Base-by-base conservation (phyloP, 1,139 yeast genomes). In the Pichia sp. region DNA sequence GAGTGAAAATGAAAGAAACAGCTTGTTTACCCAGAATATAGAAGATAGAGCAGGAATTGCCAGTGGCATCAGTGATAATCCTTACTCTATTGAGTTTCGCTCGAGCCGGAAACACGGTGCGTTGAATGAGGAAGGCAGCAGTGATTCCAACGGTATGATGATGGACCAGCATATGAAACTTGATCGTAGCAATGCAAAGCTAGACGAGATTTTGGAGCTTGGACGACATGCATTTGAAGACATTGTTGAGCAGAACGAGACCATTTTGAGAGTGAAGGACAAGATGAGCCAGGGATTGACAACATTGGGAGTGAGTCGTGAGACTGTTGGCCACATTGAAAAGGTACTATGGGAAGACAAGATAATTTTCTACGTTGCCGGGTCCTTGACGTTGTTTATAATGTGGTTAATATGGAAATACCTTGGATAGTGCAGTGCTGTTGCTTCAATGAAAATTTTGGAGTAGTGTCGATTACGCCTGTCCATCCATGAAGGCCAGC, bases 141-240 rank as follows among this genome's bases (percentile, higher is more conserved):
- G 40, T 6, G 49, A 50, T 16, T 52, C 61, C 8, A 77, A 61
- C 13, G 61, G 81, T 65, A 71, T 78, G 43, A 75, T 82, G 67
- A 80, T 76, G 59, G 87, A 87, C 55, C 97, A 90, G 66, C 77
- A 77, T 43, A 79, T 80, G 54, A 78, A 86, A 8, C 74, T 93
- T 55, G 77, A 79, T 31, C 75, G 89, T 55, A 90, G 96, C 0
- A 84, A 87, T 38, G 84, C 83, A 56, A 96, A 89, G 67, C 73
- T 93, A 60, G 99, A 93, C 67, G 90, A 88, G 61, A 90, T 93
- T 50, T 71, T 93, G 53, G 97, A 89, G 65, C 86, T 90, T 84
- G 98, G 97, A 1, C 83, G 87, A 58, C 80, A 81, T 55, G 90
- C 96, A 1, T 80, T 90, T 62, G 96, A 88, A 53, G 97, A 92